phyloP scores from a whole-genome alignment of 192 early-diverging fungal species.

The Backusella sp. region DNA sequence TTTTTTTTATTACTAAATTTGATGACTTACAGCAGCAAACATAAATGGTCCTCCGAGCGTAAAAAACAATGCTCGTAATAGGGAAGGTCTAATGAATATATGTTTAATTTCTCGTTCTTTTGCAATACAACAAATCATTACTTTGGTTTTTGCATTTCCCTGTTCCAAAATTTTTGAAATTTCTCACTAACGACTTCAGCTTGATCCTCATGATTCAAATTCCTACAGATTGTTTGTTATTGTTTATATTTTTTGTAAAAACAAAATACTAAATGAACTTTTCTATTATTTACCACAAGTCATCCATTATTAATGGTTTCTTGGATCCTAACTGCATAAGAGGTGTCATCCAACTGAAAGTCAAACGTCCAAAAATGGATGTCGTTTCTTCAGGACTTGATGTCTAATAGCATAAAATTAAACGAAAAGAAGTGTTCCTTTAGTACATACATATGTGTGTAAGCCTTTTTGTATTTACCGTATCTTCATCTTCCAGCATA shows the following conservation, averaged over 20 bases:
- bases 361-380: slow-evolving; percentile 78
- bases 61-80: slow-evolving; percentile 54
- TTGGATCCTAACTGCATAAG: slow-evolving; percentile 77
- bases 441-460: neutral
- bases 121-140: slow-evolving; percentile 8
- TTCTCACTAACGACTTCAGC: slow-evolving; percentile 53
- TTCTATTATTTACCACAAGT: slow-evolving; percentile 53
- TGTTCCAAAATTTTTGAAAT: slow-evolving; percentile 69
- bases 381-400: slow-evolving; percentile 74
- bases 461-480: slow-evolving; percentile 17
- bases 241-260: neutral
- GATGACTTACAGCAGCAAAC: slow-evolving; percentile 52
- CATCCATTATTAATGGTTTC: slow-evolving; percentile 71
- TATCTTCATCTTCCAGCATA: slow-evolving; percentile 34
- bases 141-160: slow-evolving; percentile 56
- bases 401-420: slow-evolving; percentile 15
- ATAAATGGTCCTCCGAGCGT: slow-evolving; percentile 65
- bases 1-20: neutral
- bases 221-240: slow-evolving; percentile 33
- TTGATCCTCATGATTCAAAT: slow-evolving; percentile 54
- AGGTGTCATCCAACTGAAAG: slow-evolving; percentile 90
- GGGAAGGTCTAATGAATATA: slow-evolving; percentile 56
- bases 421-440: neutral
- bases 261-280: neutral
- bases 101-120: neutral